Conservation (phyloP, 495 filamentous ascomycete genomes). For the Penicillium alfredii region DNA sequence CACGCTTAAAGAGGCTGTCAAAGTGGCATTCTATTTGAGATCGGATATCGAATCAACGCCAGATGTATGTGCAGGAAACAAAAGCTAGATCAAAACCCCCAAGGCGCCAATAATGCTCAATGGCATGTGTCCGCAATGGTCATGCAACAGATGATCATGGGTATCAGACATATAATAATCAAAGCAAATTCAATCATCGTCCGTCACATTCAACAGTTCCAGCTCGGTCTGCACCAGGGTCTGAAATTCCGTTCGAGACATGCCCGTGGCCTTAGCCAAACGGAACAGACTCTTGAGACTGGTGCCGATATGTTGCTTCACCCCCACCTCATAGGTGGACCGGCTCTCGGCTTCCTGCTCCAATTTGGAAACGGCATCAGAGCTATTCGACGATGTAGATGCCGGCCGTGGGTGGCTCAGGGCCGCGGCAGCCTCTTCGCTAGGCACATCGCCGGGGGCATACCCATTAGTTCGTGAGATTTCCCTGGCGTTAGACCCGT, state of each 20-base stretch:
- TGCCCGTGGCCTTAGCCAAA: conserved; percentile 71
- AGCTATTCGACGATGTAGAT: conserved; percentile 51
- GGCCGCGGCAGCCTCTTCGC: conserved; percentile 17
- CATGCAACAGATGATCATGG: conserved; percentile 15
- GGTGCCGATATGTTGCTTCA: conserved; percentile 83
- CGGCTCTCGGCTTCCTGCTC: conserved; percentile 59
- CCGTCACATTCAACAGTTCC: conserved; percentile 68
- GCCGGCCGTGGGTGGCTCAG: conserved; percentile 42
- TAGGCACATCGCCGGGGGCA: conserved; percentile 10
- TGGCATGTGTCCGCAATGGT: too few relatives aligned
- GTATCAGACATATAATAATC: conserved; percentile 18
- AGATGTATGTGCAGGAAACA: too few relatives aligned
- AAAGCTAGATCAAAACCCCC: background rate
- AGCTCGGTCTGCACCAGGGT: conserved; percentile 72
- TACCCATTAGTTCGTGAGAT: conserved; percentile 24
- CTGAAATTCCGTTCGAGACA: conserved; percentile 80
- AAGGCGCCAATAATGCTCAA: background rate
- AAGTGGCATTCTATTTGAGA: too few relatives aligned
- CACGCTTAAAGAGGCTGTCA: too few relatives aligned
- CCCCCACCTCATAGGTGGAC: conserved; percentile 66
- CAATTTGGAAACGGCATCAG: conserved; percentile 56
- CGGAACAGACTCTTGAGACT: conserved; percentile 86
- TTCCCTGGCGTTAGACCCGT: conserved; percentile 11
- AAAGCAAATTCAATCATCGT: conserved; percentile 48
- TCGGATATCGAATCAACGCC: too few relatives aligned